Evolutionary conservation across 78 protist genomes (phyloP).

Genomic region (Reticulomyxa filosa): DNA sequence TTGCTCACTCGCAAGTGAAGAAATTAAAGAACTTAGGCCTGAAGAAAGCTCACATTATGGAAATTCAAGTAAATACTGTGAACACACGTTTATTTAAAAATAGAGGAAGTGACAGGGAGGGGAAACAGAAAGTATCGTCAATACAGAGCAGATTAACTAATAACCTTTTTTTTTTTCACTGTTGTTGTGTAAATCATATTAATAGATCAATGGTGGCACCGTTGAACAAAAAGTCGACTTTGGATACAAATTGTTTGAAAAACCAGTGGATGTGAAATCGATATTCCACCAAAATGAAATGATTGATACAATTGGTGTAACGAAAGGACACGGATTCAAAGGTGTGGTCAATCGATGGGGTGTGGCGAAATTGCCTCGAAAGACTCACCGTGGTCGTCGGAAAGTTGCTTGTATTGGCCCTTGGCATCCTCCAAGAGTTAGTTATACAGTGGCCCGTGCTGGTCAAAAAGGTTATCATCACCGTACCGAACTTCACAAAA

Average conservation of each 20-base stretch:
- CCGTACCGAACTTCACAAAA: conserved; percentile 97
- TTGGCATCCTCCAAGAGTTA: conserved; percentile 98
- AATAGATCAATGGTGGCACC: conserved; percentile 90
- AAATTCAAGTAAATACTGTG: conserved; percentile 96
- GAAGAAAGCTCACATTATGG: conserved; percentile 97
- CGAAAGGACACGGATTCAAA: conserved; percentile 94
- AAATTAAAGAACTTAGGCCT: conserved; percentile 41
- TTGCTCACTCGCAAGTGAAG: conserved; percentile 92
- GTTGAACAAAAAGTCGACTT: conserved; percentile 82
- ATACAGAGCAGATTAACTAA: too few species aligned
- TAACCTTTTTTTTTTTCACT: too few species aligned
- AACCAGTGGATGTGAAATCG: conserved; percentile 59
- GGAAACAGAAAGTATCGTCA: too few species aligned
- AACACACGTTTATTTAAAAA: too few species aligned
- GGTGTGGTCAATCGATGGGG: conserved; percentile 98
- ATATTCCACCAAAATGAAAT: conserved; percentile 68
- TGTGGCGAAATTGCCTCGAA: conserved; percentile 83
- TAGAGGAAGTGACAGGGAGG: too few species aligned
- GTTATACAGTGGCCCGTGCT: conserved; percentile 94
- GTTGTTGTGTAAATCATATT: too few species aligned
- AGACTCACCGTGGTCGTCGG: conserved; percentile 98
- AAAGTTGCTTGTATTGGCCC: conserved; percentile 99
- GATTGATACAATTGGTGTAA: conserved; percentile 87
- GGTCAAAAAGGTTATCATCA: conserved; percentile 99
- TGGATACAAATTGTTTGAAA: conserved; percentile 71